Conservation (phyloP, 371 early-diverging fungal species). For the Polyrhizophydium stewartii region DNA sequence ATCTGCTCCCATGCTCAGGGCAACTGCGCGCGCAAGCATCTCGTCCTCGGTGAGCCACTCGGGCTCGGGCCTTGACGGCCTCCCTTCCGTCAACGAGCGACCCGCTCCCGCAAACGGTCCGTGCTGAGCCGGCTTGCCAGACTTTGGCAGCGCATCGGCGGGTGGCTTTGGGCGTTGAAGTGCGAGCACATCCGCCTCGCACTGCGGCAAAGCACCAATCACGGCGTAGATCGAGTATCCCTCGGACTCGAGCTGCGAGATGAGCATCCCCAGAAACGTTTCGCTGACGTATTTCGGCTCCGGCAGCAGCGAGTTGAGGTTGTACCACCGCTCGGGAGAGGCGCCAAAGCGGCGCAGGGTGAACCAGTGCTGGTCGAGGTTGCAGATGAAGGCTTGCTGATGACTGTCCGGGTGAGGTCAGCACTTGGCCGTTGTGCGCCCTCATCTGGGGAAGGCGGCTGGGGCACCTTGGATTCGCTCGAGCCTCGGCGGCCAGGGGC, state of each 20-base stretch:
- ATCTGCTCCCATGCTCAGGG: too few species aligned
- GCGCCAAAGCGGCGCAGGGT: conserved; percentile 63
- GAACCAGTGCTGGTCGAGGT: conserved; percentile 60
- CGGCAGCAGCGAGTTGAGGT: conserved; percentile 55
- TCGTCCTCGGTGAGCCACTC: too few species aligned
- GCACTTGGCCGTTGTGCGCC: too few species aligned
- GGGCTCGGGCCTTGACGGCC: too few species aligned
- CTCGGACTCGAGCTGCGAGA: conserved; percentile 62
- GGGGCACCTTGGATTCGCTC: conserved; percentile 49
- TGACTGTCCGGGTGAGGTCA: conserved; percentile 23
- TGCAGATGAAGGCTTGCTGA: conserved; percentile 58
- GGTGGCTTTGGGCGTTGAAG: not conserved
- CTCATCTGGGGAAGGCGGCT: not conserved
- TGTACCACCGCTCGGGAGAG: conserved; percentile 49
- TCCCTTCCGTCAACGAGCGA: not conserved
- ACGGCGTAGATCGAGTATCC: conserved; percentile 53
- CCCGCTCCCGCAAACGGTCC: conserved; percentile 2
- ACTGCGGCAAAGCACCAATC: conserved; percentile 13
- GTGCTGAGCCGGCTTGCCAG: too few species aligned
- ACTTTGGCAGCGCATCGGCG: not conserved
- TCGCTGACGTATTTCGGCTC: conserved; percentile 57
- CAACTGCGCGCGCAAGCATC: too few species aligned
- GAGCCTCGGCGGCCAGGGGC: conserved; percentile 39
- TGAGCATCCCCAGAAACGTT: conserved; percentile 57
- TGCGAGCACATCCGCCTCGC: conserved; percentile 33